A percentile compares a stretch with the other conserved stretches of the same genome.
Evolutionary conservation across 257 asterid species (phyloP).

Genomic region (Solanum paucissectum): DNA sequence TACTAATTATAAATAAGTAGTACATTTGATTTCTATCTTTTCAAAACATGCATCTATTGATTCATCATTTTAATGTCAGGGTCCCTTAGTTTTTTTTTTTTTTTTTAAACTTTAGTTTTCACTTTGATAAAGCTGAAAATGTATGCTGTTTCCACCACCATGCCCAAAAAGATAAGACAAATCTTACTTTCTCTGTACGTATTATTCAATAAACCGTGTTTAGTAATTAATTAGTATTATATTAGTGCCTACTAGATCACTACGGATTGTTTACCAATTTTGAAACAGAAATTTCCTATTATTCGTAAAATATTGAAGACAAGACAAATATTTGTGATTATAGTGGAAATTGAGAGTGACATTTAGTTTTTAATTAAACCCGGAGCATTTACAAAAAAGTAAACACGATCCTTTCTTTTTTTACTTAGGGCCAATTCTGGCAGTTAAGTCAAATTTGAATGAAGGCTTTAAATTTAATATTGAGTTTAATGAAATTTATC

Average conservation of each 20-base stretch:
- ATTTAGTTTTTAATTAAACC: not conserved
- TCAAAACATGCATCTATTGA: not conserved
- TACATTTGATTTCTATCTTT: slow-evolving; percentile 10
- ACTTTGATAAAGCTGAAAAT: slow-evolving; percentile 1
- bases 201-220: not conserved
- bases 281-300: not conserved
- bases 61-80: slow-evolving; percentile 5
- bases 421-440: too few species aligned
- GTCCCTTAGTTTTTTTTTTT: not conserved
- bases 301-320: not conserved
- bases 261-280: not conserved
- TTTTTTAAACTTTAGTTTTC: not conserved
- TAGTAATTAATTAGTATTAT: not conserved
- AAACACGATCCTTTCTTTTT: too few species aligned
- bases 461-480: not conserved
- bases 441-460: not conserved
- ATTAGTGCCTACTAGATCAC: not conserved
- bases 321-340: not conserved
- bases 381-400: not conserved
- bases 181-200: not conserved
- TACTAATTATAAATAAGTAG: not conserved
- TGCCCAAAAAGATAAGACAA: slow-evolving; percentile 6
- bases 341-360: not conserved
- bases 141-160: slow-evolving; percentile 4
- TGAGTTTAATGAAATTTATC: too few species aligned